Percentiles rank a stretch among this genome's conserved stretches.
Evolutionary conservation across 768 basidiomycete species (phyloP).

Genomic region (Phaeolepiota aurea): DNA sequence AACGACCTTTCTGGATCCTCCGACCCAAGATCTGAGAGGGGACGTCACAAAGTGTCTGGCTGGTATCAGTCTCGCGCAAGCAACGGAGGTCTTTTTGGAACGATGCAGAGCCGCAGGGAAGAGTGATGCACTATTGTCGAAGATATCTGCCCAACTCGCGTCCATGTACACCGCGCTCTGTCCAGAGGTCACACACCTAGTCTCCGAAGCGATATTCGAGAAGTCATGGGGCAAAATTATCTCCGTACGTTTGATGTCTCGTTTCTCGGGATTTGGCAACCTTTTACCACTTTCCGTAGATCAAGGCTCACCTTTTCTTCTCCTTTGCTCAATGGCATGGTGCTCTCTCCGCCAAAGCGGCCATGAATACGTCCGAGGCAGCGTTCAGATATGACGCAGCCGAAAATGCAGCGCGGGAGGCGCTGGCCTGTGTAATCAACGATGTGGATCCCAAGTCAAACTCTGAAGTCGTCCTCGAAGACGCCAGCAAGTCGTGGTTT

Average conservation of each 20-base stretch:
- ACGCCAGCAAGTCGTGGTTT: neutral
- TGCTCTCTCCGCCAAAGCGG: neutral
- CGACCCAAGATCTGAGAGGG: neutral
- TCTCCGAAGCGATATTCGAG: neutral
- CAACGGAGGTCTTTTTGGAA: neutral
- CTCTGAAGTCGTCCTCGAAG: neutral
- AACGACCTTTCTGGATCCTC: neutral
- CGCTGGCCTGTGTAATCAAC: neutral
- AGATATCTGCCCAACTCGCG: neutral
- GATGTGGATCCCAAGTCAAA: too few relatives aligned
- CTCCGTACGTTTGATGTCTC: neutral
- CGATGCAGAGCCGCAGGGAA: neutral
- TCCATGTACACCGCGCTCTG: neutral
- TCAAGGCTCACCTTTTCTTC: neutral
- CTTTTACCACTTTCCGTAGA: neutral
- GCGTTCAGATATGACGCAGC: neutral
- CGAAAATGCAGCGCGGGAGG: neutral
- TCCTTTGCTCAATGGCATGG: neutral
- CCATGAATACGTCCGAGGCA: neutral
- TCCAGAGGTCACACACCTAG: neutral
- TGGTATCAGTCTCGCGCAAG: neutral
- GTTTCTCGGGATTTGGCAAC: neutral
- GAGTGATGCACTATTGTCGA: neutral
- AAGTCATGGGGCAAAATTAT: neutral
- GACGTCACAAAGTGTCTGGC: neutral